These are phyloP conservation scores for Barnettozyma botsteinii DNA, from an alignment of 805 yeast species.

Conservation along the genomic window DNA sequence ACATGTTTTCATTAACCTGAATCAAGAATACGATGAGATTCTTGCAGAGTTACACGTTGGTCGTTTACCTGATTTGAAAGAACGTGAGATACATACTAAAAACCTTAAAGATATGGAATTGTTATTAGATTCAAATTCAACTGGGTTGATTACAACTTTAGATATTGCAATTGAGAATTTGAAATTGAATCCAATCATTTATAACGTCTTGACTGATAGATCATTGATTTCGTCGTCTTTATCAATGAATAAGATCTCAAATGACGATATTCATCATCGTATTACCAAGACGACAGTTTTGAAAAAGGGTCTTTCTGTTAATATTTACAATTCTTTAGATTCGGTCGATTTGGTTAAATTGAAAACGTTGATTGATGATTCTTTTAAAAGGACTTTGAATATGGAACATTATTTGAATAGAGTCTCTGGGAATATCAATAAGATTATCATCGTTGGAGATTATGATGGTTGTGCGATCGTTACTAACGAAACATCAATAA, in stretches of 20 bases:
- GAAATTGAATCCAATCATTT: constrained; percentile 73
- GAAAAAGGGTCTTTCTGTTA: constrained; percentile 52
- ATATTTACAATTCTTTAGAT: constrained; percentile 12
- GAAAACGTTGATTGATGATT: constrained; percentile 61
- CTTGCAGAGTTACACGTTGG: constrained; percentile 59
- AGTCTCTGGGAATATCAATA: constrained; percentile 61
- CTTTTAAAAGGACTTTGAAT: constrained; percentile 69
- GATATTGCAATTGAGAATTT: constrained; percentile 51
- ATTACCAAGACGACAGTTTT: constrained; percentile 60
- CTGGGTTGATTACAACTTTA: constrained; percentile 88
- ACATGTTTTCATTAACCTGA: constrained; percentile 80
- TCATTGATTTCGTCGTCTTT: constrained; percentile 87
- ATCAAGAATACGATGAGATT: constrained; percentile 73
- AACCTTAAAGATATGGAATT: constrained; percentile 67
- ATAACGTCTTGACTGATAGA: constrained; percentile 86
- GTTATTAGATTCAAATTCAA: constrained; percentile 40
- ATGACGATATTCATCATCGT: constrained; percentile 20
- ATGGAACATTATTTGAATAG: constrained; percentile 60
- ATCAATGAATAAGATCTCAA: constrained; percentile 48
- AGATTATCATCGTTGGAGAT: constrained; percentile 81
- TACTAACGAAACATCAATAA: constrained; percentile 59
- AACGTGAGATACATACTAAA: constrained; percentile 50
- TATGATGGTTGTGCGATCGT: constrained; percentile 94
- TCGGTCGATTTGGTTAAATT: constrained; percentile 46
- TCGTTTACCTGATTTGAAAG: constrained; percentile 35